Base-by-base conservation (phyloP, 2,329 filamentous ascomycete genomes). In the Cytospora leucostoma region DNA sequence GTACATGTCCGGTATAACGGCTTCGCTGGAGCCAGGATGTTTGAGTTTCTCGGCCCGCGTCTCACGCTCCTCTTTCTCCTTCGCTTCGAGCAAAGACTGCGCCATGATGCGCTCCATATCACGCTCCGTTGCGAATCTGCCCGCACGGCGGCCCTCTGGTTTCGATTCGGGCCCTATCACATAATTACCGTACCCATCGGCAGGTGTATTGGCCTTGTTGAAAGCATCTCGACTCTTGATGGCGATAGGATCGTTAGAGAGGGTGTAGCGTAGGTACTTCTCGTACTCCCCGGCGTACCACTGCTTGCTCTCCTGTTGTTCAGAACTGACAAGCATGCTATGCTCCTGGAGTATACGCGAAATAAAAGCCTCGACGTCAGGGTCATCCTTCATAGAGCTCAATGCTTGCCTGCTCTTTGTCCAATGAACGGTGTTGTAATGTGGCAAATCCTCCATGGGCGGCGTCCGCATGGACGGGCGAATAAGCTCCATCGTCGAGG, bases 81-180 rank as follows among this genome's bases (percentile, higher is more conserved):
- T 87, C 64, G 91, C 88, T 67, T 89, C 87, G 27, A 84, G 82
- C 70, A 88, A 84, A 0, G 90, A 93, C 68, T 90, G 87, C 71
- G 90, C 85, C 55, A 93, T 76, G 7, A 90, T 88, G 44, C 86
- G 82, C 72, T 93, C 87, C 7, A 93, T 74, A 65, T 93, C 90
- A 58, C 89, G 85, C 70, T 93, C 90, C 17, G 88, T 90, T 15
- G 85, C 87, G 72, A 87, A 90, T 64, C 82, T 83, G 60, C 83
- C 73, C 34, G 77, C 70, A 34, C 84, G 78, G 65, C 84, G 78
- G 7, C 83, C 80, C 72, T 90, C 86, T 0, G 81, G 79, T 65
- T 82, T 85, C 3, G 82, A 74, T 64, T 88, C 87, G 6, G 71
- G 74, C 0, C 74, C 73, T 7, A 67, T 71, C 1, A 71, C 64